These are phyloP conservation scores for Alopecurus myosuroides DNA, from an alignment of 176 grass and related monocot genomes.

Conservation along the genomic window DNA sequence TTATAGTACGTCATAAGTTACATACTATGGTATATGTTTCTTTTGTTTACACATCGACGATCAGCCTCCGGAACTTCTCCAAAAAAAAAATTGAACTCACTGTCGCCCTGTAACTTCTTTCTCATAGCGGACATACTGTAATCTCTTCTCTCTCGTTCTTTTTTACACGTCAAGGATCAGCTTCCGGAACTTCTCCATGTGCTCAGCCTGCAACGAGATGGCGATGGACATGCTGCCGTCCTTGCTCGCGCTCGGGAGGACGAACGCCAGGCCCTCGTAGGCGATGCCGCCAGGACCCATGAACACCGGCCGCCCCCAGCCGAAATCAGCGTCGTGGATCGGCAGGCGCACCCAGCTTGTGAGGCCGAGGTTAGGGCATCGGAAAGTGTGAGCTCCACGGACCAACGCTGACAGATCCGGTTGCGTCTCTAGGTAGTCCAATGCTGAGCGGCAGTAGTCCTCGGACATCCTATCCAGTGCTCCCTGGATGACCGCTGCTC, in stretches of 20 bases:
- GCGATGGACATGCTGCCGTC: constrained; percentile 67
- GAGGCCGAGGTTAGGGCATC: constrained; percentile 74
- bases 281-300: constrained; percentile 87
- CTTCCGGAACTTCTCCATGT: constrained; percentile 85
- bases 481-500: constrained; percentile 55
- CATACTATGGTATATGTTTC: too few relatives aligned
- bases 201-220: constrained; percentile 78
- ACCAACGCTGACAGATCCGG: constrained; percentile 67
- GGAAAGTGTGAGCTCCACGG: constrained; percentile 77
- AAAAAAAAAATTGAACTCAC: constrained; percentile 12
- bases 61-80: too few relatives aligned
- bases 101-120: constrained; percentile 2
- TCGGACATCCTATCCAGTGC: constrained; percentile 66
- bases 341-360: constrained; percentile 92
- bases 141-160: too few relatives aligned
- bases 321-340: constrained; percentile 76
- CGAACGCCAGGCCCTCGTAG: constrained; percentile 75
- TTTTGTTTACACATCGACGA: too few relatives aligned
- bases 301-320: constrained; percentile 82
- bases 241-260: constrained; percentile 58
- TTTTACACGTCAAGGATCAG: constrained; percentile 44
- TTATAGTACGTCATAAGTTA: too few relatives aligned
- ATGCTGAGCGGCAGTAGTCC: constrained; percentile 61
- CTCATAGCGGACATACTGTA: too few relatives aligned
- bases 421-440: constrained; percentile 82